A percentile compares a stretch with the other conserved stretches of the same genome.
Evolutionary conservation across 768 basidiomycete species (phyloP).

Genomic region (Trichaptum fuscoviolaceum): DNA sequence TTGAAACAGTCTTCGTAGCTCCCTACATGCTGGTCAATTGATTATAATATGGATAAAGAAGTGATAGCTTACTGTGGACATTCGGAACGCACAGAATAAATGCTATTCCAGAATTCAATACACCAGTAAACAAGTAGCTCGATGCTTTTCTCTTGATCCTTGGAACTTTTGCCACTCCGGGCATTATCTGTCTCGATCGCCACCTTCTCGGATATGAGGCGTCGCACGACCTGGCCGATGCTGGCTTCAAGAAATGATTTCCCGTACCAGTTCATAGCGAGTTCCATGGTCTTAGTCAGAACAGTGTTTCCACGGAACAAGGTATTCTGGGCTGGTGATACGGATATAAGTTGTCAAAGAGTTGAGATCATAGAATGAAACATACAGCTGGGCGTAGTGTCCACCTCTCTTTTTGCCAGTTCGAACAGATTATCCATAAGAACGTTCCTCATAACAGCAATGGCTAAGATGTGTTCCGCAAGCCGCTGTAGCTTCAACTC

Average conservation of each 20-base stretch:
- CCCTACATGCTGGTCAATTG: slow-evolving; percentile 36
- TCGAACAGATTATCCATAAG: slow-evolving; percentile 66
- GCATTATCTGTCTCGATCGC: slow-evolving; percentile 80
- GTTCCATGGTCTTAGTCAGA: slow-evolving; percentile 61
- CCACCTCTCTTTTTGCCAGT: slow-evolving; percentile 66
- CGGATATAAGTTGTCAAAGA: slow-evolving; percentile 8
- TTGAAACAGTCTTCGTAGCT: slow-evolving; percentile 64
- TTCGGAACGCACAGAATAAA: slow-evolving; percentile 64
- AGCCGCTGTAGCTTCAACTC: slow-evolving; percentile 62
- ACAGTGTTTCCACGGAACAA: slow-evolving; percentile 58
- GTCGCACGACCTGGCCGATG: slow-evolving; percentile 64
- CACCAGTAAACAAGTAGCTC: slow-evolving; percentile 75
- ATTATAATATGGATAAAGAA: slow-evolving; percentile 10
- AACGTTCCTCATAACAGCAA: slow-evolving; percentile 62
- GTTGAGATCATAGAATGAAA: slow-evolving; percentile 8
- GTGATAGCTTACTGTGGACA: slow-evolving; percentile 63
- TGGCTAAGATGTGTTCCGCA: slow-evolving; percentile 55
- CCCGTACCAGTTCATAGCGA: slow-evolving; percentile 81
- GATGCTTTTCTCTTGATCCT: slow-evolving; percentile 61
- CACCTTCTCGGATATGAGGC: slow-evolving; percentile 66
- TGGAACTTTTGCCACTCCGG: slow-evolving; percentile 53
- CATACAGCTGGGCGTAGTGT: slow-evolving; percentile 61
- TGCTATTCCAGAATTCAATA: slow-evolving; percentile 73
- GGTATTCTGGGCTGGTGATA: slow-evolving; percentile 62
- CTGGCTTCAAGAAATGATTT: slow-evolving; percentile 74